A percentile compares a stretch with the other conserved stretches of the same genome.
Conservation (phyloP, 495 filamentous ascomycete genomes). For the Gamarada debralockiae region DNA sequence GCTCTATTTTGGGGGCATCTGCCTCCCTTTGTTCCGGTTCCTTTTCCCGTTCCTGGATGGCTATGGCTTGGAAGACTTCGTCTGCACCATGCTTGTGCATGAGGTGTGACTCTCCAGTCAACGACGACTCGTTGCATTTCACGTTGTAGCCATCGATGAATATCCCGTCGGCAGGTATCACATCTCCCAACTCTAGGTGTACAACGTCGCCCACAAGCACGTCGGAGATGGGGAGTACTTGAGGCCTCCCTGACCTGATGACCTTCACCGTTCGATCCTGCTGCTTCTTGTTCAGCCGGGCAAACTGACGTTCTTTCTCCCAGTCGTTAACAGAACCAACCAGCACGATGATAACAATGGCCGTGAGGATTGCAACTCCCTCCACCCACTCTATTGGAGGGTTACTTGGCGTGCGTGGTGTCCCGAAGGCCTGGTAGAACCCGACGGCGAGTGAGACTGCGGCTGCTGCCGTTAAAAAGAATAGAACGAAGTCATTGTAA, state of each 20-base stretch:
- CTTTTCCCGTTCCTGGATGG: constrained; percentile 63
- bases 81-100: constrained; percentile 68
- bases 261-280: constrained; percentile 76
- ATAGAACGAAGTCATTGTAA: constrained; percentile 82
- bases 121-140: constrained; percentile 77
- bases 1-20: constrained; percentile 65
- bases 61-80: constrained; percentile 77
- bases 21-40: constrained; percentile 79
- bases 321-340: constrained; percentile 67
- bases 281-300: constrained; percentile 74
- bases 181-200: constrained; percentile 80
- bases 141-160: constrained; percentile 68
- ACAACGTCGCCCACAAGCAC: constrained; percentile 85
- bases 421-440: constrained; percentile 49
- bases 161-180: constrained; percentile 77
- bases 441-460: constrained; percentile 78
- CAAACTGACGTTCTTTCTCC: constrained; percentile 75
- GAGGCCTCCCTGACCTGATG: constrained; percentile 69
- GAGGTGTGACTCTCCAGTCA: constrained; percentile 81
- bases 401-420: constrained; percentile 34
- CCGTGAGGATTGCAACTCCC: constrained; percentile 67
- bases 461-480: constrained; percentile 74
- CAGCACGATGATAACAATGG: constrained; percentile 64
- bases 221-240: constrained; percentile 76
- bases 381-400: constrained; percentile 72